Evolutionary conservation across 495 filamentous ascomycete genomes (phyloP), one percentile per base, ranked within the genome.

Genomic region (Pseudotulostoma volvatum): DNA sequence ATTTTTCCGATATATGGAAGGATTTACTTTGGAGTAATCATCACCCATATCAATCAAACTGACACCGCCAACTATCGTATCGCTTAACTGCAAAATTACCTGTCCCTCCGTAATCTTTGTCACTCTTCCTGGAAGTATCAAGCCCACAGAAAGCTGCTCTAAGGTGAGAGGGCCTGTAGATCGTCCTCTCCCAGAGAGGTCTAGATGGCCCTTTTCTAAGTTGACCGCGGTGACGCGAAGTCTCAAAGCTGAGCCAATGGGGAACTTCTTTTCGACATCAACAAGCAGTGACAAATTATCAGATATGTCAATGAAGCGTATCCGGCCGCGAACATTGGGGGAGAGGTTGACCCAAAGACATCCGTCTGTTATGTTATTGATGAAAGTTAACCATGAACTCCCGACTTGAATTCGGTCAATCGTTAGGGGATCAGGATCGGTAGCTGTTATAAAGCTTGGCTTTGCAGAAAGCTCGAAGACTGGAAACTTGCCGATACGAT

Each of bases 401-500:
- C 80, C 87, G 33, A 67, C 61, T 44, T 74, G 58, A 37, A 96
- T 60, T 44, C 83, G 74, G n/a, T 84, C 75, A 31, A 93, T 57
- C 23, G 75, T 76, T 17, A 93, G 59, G 2, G 74, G 55, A 11
- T 68, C 59, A n/a, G 67, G 56, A 34, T 76, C 67, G 14, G 53
- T 57, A 4, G 69, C 55, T 30, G 66, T 57, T 36, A 82, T 43
- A 51, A 76, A 72, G 47, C 70, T 77, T 19, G 74, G 72, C 53
- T 86, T 94, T 7, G 83, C 72, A n/a, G 87, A 84, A 11, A 96
- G 68, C 52, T 97, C 90, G 40, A 85, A 86, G 3, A 93, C 81
- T 0, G 83, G 73, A 38, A 66, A 66, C 49, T 83, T 85, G 37
- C 74, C 75, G 28, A 70, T 70, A 38, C 84, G 73, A 57, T 96